Evolutionary conservation across 2,329 filamentous ascomycete genomes (phyloP).

Genomic region (Ophiostoma montium): DNA sequence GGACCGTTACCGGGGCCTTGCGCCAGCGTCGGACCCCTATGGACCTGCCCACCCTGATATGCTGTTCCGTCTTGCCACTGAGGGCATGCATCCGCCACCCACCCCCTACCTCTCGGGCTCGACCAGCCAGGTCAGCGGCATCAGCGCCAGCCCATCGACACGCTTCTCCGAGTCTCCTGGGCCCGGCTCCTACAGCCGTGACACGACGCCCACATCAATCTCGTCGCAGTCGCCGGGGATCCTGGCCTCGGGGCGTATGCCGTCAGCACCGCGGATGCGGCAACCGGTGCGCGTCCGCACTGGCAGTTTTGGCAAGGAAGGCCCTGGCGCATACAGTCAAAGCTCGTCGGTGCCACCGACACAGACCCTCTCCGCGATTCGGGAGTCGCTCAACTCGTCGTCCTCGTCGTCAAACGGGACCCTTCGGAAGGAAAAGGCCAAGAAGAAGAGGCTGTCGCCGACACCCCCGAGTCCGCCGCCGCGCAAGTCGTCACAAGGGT

Average conservation of each 20-base stretch:
- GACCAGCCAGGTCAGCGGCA: slow-evolving; percentile 40
- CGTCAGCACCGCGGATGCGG: slow-evolving; percentile 29
- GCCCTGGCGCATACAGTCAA: slow-evolving; percentile 27
- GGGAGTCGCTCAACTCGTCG: slow-evolving; percentile 57
- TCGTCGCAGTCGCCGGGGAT: slow-evolving; percentile 59
- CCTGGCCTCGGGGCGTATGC: slow-evolving; percentile 32
- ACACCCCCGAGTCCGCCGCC: slow-evolving; percentile 46
- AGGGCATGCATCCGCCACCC: slow-evolving; percentile 47
- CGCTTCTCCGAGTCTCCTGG: slow-evolving; percentile 59
- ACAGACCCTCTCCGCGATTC: slow-evolving; percentile 48
- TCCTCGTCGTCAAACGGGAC: slow-evolving; percentile 50
- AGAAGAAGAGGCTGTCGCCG: slow-evolving; percentile 29
- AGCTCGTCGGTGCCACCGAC: slow-evolving; percentile 34
- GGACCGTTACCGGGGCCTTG: slow-evolving; percentile 42
- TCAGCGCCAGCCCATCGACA: slow-evolving; percentile 61
- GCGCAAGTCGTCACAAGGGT: slow-evolving; percentile 46
- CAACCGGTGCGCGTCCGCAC: slow-evolving; percentile 42
- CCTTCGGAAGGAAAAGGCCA: slow-evolving; percentile 33
- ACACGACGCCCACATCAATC: slow-evolving; percentile 66
- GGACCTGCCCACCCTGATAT: slow-evolving; percentile 28
- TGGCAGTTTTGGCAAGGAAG: slow-evolving; percentile 40
- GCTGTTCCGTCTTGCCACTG: slow-evolving; percentile 44
- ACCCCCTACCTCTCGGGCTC: slow-evolving; percentile 47
- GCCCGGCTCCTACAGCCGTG: slow-evolving; percentile 57
- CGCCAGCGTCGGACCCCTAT: slow-evolving; percentile 16